Evolutionary conservation across 2,329 filamentous ascomycete species (phyloP).

Genomic region (Phialemoniopsis sp.): DNA sequence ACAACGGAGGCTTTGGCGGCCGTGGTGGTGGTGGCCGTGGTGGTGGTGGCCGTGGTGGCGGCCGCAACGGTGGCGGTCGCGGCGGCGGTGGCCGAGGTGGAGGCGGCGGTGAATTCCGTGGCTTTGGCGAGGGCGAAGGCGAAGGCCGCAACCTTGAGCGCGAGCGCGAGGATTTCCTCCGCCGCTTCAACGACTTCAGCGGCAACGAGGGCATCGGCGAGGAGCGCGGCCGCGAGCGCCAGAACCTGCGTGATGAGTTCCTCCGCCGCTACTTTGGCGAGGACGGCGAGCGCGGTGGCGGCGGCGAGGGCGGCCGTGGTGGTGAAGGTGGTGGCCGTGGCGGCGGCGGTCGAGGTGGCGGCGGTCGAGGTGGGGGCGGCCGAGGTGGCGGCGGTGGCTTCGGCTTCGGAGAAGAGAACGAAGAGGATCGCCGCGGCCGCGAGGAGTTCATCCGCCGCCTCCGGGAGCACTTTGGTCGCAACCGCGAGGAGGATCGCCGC

Average conservation of each 20-base stretch:
- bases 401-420: too few species aligned
- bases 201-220: conserved; percentile 14
- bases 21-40: conserved; percentile 29
- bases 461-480: conserved; percentile 39
- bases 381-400: background rate
- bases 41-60: conserved; percentile 23
- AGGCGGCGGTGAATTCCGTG: conserved; percentile 32
- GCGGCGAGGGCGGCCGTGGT: conserved; percentile 26
- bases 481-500: conserved; percentile 21
- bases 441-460: too few species aligned
- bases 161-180: background rate
- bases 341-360: conserved; percentile 32
- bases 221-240: conserved; percentile 38
- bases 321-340: conserved; percentile 37
- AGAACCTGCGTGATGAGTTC: conserved; percentile 13
- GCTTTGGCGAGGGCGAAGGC: conserved; percentile 8
- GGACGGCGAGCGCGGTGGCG: conserved; percentile 35
- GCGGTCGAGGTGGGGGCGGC: conserved; percentile 7
- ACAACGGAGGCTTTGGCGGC: conserved; percentile 31
- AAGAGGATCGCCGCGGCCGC: too few species aligned
- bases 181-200: too few species aligned
- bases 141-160: background rate
- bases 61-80: conserved; percentile 27
- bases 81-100: conserved; percentile 37
- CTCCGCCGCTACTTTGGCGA: conserved; percentile 27